These are phyloP conservation scores for Aspergillus awamori DNA, from an alignment of 2,329 filamentous ascomycete species.

Conservation along the genomic window DNA sequence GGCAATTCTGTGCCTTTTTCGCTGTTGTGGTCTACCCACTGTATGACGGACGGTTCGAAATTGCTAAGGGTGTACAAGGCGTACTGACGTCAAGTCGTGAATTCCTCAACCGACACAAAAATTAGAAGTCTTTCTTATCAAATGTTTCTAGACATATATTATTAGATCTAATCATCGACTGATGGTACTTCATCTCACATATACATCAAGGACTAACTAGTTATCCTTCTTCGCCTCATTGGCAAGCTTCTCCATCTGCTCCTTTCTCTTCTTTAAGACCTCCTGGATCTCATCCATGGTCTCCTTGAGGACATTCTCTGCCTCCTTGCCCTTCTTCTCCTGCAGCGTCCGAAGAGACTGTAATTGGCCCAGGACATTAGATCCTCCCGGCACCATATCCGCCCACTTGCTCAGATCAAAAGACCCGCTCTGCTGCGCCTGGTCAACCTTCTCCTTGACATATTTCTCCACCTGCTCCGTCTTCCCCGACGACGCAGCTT, in stretches of 20 bases:
- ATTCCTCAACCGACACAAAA: not conserved
- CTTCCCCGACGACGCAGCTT: slow-evolving; percentile 64
- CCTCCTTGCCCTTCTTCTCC: slow-evolving; percentile 69
- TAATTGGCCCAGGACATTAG: slow-evolving; percentile 67
- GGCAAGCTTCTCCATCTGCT: slow-evolving; percentile 25
- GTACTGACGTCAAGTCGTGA: not conserved
- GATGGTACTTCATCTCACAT: not conserved
- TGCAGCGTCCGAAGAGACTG: slow-evolving; percentile 66
- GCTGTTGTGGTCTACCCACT: slow-evolving; percentile 53
- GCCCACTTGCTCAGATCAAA: slow-evolving; percentile 63
- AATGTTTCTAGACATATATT: not conserved
- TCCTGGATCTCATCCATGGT: slow-evolving; percentile 52
- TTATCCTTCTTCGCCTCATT: slow-evolving; percentile 23
- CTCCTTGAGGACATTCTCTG: slow-evolving; percentile 68
- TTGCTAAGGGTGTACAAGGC: slow-evolving; percentile 35
- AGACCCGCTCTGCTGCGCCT: slow-evolving; percentile 58
- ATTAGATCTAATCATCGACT: not conserved
- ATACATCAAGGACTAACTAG: slow-evolving; percentile 1
- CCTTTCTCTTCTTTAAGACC: slow-evolving; percentile 25
- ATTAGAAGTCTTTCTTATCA: too few species aligned
- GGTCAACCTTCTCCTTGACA: slow-evolving; percentile 60
- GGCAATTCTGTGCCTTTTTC: slow-evolving; percentile 53
- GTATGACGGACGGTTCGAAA: slow-evolving; percentile 51
- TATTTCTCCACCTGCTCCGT: slow-evolving; percentile 63
- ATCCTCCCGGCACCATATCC: slow-evolving; percentile 66